Base-by-base conservation (phyloP, 768 basidiomycete genomes). In the Lentinula edodes region DNA sequence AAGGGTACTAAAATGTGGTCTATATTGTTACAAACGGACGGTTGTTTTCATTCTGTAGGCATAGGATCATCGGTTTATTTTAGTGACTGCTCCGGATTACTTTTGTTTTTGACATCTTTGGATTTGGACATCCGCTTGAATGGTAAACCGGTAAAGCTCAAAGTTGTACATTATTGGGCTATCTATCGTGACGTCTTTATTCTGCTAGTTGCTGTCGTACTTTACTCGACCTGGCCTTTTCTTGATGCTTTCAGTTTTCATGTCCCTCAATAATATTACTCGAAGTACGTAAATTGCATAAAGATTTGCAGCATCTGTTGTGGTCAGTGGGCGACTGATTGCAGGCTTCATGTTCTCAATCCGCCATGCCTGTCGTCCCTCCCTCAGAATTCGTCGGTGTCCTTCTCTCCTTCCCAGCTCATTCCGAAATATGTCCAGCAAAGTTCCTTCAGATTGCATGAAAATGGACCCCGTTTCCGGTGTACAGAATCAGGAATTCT, bases 401-500 rank as follows among this genome's bases (percentile, higher is more conserved):
- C 2, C 10, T n/a, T 48, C 23, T 48, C 8, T 23, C 45, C 45
- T 48, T 23, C 23, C 8, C 9, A 48, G 23, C 3, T 12, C 45
- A 23, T 9, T 9, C 5, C 23, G n/a, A 12, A 48, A 48, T 10
- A 48, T 48, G 10, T n/a, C 23, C 23, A 1, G 1, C 45, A 23
- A 48, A 5, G 45, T 8, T 8, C 16, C 45, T 12, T 12, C 16
- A 9, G 7, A 1, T n/a, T 1, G 16, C 45, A 48, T n/a, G 8
- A 48, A 23, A 16, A n/a, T 48, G 9, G 45, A 48, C 23, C 16
- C 23, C 9, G 23, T 48, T 48, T 6, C 45, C 16, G 45, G 45
- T n/a, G 45, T 23, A n/a, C 45, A 51, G 12, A 69, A 69, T 35
- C 51, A 67, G 58, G 65, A 70, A 38, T 18, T 67, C 20, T 67